These are phyloP conservation scores for Cladosporium cucumerinum DNA, from an alignment of 2,329 filamentous ascomycete species.

Conservation along the genomic window DNA sequence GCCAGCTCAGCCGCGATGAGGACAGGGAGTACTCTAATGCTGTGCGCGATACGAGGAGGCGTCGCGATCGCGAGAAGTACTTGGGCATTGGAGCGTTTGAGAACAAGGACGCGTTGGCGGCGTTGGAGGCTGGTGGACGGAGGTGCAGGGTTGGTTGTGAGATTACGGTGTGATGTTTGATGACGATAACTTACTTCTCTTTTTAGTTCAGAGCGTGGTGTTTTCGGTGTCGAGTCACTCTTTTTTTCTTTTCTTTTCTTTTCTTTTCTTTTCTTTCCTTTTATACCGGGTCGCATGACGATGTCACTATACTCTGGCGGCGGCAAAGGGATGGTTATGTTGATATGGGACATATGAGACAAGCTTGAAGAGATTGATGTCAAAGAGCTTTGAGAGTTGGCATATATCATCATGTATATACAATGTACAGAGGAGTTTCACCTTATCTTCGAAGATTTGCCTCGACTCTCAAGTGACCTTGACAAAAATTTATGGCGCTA, in stretches of 20 bases:
- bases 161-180: not conserved
- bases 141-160: not conserved
- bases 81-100: not conserved
- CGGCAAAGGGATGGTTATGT: not conserved
- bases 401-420: not conserved
- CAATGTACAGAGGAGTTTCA: not conserved
- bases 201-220: not conserved
- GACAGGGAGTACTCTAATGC: not conserved
- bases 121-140: not conserved
- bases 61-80: not conserved
- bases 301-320: not conserved
- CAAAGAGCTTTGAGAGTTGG: not conserved
- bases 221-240: not conserved
- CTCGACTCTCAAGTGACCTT: not conserved
- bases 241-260: not conserved
- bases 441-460: not conserved
- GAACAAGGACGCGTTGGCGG: constrained; percentile 1
- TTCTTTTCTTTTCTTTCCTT: not conserved
- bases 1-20: constrained; percentile 4
- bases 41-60: not conserved
- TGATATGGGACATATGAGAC: not conserved
- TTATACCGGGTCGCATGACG: not conserved
- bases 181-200: not conserved
- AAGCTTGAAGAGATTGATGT: not conserved
- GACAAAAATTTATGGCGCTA: too few relatives aligned